Evolutionary conservation across 805 yeast species (phyloP), one percentile per base, ranked within the genome.

Genomic region (Candida ipomoeae): DNA sequence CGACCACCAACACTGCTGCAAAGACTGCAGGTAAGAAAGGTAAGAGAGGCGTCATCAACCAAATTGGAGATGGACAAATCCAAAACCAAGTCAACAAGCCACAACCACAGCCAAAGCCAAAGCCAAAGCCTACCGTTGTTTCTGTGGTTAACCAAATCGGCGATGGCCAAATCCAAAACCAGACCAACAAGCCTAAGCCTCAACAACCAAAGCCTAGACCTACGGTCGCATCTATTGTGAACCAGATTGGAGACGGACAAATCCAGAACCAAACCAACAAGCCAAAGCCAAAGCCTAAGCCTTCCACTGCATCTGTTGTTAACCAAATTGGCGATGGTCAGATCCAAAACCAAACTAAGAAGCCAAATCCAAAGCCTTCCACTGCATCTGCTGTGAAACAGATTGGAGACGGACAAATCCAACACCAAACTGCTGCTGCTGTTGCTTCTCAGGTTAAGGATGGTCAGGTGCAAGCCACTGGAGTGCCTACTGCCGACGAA

Each of bases 251-350:
- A 14, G 60, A 56, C 14, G 58, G 58, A 15, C 58, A 55, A 33
- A 56, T 56, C 40, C 58, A 56, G 37, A 40, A 54, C 48, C 55
- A 54, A 17, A 44, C 54, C 18, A 18, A 38, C 41, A 40, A 40
- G 35, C 44, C 52, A 14, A 43, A 39, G 42, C 41, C 52, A 44
- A 40, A 40, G 35, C 44, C 52, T 5, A 40, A 38, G 40, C 40
- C 52, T 37, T 57, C 68, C 48, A 58, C 69, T 42, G 67, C 71
- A 37, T 63, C 69, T 40, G 77, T 77, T 39, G 64, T 75, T 34
- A 65, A 77, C 59, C 81, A 71, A 62, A 74, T 75, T 49, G 72
- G 74, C 14, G 74, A 71, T 47, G 79, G 79, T 52, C 76, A 73
- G 63, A 65, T 77, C 50, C 82, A 78, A 62, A 76, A 75, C 54